Base-by-base conservation (phyloP, 768 basidiomycete genomes). In the Boletus tomentosulus region DNA sequence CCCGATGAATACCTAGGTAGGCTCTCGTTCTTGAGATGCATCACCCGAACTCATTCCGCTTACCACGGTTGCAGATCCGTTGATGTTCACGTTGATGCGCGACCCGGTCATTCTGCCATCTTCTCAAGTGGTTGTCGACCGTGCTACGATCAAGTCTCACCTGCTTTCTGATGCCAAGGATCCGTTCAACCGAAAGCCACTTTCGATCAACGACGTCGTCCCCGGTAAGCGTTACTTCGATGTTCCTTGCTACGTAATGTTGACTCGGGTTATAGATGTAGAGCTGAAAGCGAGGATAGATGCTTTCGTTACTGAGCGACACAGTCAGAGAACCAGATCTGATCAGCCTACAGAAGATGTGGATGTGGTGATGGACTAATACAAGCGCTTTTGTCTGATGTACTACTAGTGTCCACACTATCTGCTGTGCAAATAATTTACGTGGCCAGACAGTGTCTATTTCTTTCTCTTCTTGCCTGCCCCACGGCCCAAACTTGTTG, bases 1-100 rank as follows among this genome's bases (percentile, higher is more conserved):
- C 97, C 97, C 0, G 97, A 99, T 41, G 96, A 99, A 67, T 98
- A 88, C 78, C 70, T 94, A 47, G 95, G 94, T 93, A 62, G 48
- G 85, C 63, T 27, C 22, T 43, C 57, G 11, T 48, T 34, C 19
- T 55, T 49, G 28, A 39, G 30, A 47, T 2, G 22, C n/a, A 28
- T 25, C 19, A 28, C 11, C 11, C 12, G 12, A 24, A 59, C 48
- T 51, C 8, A 50, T 19, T 37, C 24, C 44, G 27, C 16, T 37
- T 15, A 30, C 50, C 15, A 12, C n/a, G 28, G 24, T 41, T 44
- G 19, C 50, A 95, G 93, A 95, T 69, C 92, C 91, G 1, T 76
- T 97, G 58, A 92, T 95, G 84, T 87, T 80, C 63, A 89, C 89
- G 4, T 66, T 99, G 50, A 99, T 99, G 97, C 86, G 84, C 51